Conservation (phyloP, 1,139 yeast genomes). For the Pichia norvegensis region DNA sequence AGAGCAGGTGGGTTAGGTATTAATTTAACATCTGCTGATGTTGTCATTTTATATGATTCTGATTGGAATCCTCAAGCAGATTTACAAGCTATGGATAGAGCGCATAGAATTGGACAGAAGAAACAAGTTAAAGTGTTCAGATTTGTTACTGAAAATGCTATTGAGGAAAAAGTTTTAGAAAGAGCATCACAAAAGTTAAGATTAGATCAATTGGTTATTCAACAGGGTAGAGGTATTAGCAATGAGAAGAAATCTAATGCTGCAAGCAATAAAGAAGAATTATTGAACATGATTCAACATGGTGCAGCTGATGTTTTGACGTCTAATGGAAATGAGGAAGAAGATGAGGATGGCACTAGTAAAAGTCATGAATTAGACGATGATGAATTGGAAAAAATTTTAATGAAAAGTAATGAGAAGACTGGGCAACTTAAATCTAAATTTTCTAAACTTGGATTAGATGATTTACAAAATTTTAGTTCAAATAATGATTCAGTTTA, state of each 20-base stretch:
- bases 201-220: slow-evolving; percentile 73
- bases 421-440: slow-evolving; percentile 56
- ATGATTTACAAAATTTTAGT: slow-evolving; percentile 67
- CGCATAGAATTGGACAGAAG: slow-evolving; percentile 80
- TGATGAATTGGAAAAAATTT: slow-evolving; percentile 55
- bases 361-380: slow-evolving; percentile 36
- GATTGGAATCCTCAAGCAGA: slow-evolving; percentile 91
- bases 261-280: slow-evolving; percentile 53
- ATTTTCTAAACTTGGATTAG: slow-evolving; percentile 60
- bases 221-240: slow-evolving; percentile 47
- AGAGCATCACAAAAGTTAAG: slow-evolving; percentile 74
- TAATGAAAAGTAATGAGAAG: slow-evolving; percentile 54
- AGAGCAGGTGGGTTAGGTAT: slow-evolving; percentile 88
- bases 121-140: slow-evolving; percentile 74
- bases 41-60: slow-evolving; percentile 65
- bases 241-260: slow-evolving; percentile 32
- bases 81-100: slow-evolving; percentile 83
- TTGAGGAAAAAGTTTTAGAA: slow-evolving; percentile 73
- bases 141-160: slow-evolving; percentile 71
- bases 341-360: slow-evolving; percentile 10
- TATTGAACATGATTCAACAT: slow-evolving; percentile 70
- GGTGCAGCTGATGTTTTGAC: slow-evolving; percentile 66
- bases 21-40: slow-evolving; percentile 68
- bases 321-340: slow-evolving; percentile 7
- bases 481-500: slow-evolving; percentile 53